A percentile compares a stretch with the other conserved stretches of the same genome.
Evolutionary conservation across 352 stramenopile species (phyloP).

Genomic region (Phytophthora crassamura): DNA sequence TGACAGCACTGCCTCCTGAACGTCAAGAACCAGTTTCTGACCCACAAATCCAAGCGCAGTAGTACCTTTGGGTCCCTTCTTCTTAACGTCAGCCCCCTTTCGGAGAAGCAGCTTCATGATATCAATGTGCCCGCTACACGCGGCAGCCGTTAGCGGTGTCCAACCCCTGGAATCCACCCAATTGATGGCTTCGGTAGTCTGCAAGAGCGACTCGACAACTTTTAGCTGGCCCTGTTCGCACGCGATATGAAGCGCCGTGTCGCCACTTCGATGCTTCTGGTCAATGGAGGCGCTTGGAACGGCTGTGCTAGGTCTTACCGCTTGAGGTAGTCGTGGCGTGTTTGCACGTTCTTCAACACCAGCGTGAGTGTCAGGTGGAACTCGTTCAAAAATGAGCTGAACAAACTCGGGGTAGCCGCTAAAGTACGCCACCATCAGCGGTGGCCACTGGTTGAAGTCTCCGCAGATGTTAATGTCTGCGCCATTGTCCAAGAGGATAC

Average conservation of each 20-base stretch:
- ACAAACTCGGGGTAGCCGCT: slow-evolving; percentile 5
- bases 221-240: slow-evolving; percentile 4
- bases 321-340: too few relatives aligned
- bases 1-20: background rate
- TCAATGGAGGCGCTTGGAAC: background rate
- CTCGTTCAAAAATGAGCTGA: background rate
- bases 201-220: slow-evolving; percentile 1
- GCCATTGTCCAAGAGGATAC: slow-evolving; percentile 3
- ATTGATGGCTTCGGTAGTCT: background rate
- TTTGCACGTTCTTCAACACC: background rate
- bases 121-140: background rate
- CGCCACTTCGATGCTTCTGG: slow-evolving; percentile 12
- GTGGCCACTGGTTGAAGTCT: slow-evolving; percentile 1
- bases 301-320: too few relatives aligned
- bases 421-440: slow-evolving; percentile 1
- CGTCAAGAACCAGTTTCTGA: background rate
- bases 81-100: slow-evolving; percentile 1
- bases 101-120: background rate
- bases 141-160: too few relatives aligned
- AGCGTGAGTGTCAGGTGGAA: background rate
- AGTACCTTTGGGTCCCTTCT: background rate
- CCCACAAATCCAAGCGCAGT: background rate
- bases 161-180: too few relatives aligned
- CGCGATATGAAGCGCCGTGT: slow-evolving; percentile 10
- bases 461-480: background rate